These are phyloP conservation scores for Lagenaria siceraria DNA, from an alignment of 306 rosid species.

Conservation along the genomic window DNA sequence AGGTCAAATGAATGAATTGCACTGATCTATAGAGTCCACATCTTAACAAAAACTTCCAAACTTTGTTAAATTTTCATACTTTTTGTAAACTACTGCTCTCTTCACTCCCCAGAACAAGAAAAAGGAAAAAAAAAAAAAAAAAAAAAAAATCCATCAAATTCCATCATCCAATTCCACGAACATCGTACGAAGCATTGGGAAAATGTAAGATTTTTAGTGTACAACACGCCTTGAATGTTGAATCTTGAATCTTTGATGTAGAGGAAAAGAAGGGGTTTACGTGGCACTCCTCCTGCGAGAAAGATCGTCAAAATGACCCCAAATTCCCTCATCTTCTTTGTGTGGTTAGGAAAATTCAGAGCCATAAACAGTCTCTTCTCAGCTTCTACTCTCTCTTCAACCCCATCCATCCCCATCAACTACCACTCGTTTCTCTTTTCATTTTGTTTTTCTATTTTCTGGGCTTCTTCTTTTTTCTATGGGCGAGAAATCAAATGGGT, in stretches of 20 bases:
- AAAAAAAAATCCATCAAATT: too few species aligned
- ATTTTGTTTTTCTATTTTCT: not conserved
- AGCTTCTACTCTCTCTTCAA: not conserved
- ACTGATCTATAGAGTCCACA: too few species aligned
- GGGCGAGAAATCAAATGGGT: conserved; percentile 3
- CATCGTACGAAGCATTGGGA: not conserved
- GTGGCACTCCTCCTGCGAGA: not conserved
- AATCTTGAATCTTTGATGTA: not conserved
- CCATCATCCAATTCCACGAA: not conserved
- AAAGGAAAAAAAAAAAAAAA: too few species aligned
- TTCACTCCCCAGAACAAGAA: too few species aligned
- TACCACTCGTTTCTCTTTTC: not conserved
- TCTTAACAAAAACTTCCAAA: too few species aligned
- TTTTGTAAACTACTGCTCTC: too few species aligned
- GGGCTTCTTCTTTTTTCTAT: not conserved
- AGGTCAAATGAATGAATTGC: too few species aligned
- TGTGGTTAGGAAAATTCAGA: conserved; percentile 1
- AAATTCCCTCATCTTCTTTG: conserved; percentile 1
- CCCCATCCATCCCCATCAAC: not conserved
- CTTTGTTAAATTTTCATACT: too few species aligned
- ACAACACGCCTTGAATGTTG: not conserved
- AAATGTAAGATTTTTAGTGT: not conserved
- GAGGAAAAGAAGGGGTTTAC: not conserved
- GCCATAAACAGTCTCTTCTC: not conserved
- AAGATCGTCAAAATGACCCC: not conserved